Conservation (phyloP, 768 basidiomycete species). For the Solioccasus polychromus region DNA sequence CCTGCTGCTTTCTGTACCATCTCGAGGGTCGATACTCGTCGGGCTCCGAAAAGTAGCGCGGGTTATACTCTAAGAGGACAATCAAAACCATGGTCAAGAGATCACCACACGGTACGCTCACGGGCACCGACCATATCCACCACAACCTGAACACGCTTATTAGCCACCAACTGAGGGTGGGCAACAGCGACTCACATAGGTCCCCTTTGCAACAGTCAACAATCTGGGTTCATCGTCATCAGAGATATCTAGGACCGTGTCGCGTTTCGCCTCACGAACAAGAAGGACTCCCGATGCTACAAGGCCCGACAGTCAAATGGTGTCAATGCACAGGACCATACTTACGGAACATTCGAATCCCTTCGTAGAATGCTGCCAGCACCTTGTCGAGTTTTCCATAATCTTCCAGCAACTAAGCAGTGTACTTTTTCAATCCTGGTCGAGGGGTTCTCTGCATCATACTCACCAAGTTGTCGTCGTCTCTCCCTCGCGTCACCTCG, state of each 20-base stretch:
- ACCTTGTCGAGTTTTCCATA: constrained; percentile 30
- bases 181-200: constrained; percentile 9
- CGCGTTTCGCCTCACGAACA: constrained; percentile 28
- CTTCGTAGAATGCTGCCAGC: constrained; percentile 31
- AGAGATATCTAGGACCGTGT: constrained; percentile 22
- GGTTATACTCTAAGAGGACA: constrained; percentile 34
- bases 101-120: constrained; percentile 8
- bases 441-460: neutral
- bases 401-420: constrained; percentile 20
- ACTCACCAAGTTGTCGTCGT: constrained; percentile 15
- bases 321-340: neutral
- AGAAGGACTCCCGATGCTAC: constrained; percentile 31
- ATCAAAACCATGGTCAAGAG: neutral
- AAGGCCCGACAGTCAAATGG: neutral
- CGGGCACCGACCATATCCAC: constrained; percentile 32
- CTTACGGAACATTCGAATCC: constrained; percentile 34
- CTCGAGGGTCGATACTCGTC: constrained; percentile 35
- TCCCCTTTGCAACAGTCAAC: constrained; percentile 23
- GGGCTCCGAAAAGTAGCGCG: constrained; percentile 36
- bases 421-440: no score
- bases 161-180: neutral
- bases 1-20: constrained; percentile 31
- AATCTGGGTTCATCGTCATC: constrained; percentile 14
- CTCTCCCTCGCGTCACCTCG: constrained; percentile 22
- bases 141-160: constrained; percentile 12